Evolutionary conservation across 768 basidiomycete genomes (phyloP).

Genomic region (Tubosaeta brunneosetosa): DNA sequence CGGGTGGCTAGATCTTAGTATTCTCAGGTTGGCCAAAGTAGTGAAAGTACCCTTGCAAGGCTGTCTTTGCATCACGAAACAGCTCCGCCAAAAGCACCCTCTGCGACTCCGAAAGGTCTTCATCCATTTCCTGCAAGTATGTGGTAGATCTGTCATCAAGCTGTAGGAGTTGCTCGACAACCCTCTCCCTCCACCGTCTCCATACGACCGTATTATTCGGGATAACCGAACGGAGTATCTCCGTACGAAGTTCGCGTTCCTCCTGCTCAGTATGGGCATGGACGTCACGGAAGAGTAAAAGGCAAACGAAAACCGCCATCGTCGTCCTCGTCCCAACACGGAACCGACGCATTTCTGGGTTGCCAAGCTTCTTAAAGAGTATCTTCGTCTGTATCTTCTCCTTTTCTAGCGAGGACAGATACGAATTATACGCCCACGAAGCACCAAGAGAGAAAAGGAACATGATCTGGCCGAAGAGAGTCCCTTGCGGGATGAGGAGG

Average conservation of each 20-base stretch:
- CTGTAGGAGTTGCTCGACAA: background rate
- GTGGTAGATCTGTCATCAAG: background rate
- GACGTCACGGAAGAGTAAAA: constrained; percentile 16
- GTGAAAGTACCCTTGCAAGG: constrained; percentile 12
- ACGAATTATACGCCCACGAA: constrained; percentile 34
- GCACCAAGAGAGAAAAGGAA: constrained; percentile 27
- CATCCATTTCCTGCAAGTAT: background rate
- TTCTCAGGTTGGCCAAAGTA: background rate
- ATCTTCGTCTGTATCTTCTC: constrained; percentile 18
- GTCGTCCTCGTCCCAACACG: constrained; percentile 18
- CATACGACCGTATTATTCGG: background rate
- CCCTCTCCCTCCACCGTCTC: background rate
- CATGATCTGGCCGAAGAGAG: constrained; percentile 33
- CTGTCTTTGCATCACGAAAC: constrained; percentile 14
- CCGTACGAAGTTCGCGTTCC: background rate
- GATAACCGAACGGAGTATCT: background rate
- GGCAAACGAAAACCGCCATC: constrained; percentile 21
- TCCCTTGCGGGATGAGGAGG: constrained; percentile 29
- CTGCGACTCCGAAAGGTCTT: background rate
- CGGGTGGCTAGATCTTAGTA: too few relatives aligned
- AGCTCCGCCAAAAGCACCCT: constrained; percentile 1
- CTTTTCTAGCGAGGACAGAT: constrained; percentile 33
- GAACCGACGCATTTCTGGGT: background rate
- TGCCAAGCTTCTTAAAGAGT: constrained; percentile 9
- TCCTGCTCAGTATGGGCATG: background rate